Percentiles rank a stretch among this genome's conserved stretches.
phyloP scores from a whole-genome alignment of 2,329 filamentous ascomycete species.

The Cladosporium cucumerinum region DNA sequence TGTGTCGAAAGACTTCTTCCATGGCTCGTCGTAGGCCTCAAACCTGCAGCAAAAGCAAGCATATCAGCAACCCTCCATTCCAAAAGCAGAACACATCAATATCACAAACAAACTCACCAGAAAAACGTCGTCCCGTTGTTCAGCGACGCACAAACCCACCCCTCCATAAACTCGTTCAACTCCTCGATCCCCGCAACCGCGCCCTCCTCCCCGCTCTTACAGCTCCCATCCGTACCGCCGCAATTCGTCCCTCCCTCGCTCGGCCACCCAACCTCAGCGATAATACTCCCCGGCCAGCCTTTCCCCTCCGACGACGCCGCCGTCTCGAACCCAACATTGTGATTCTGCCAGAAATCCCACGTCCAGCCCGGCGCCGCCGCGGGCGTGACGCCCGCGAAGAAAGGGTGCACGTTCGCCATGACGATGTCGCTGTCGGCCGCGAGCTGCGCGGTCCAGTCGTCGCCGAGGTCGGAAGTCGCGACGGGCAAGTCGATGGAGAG shows the following conservation, averaged over 20 bases:
- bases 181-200: slow-evolving; percentile 75
- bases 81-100: background rate
- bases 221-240: slow-evolving; percentile 51
- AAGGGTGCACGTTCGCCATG: slow-evolving; percentile 96
- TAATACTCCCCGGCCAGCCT: slow-evolving; percentile 49
- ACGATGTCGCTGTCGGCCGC: slow-evolving; percentile 74
- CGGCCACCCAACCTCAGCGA: slow-evolving; percentile 91
- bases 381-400: slow-evolving; percentile 77
- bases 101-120: slow-evolving; percentile 59
- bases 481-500: slow-evolving; percentile 69
- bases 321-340: slow-evolving; percentile 66
- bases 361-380: slow-evolving; percentile 75
- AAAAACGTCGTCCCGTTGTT: slow-evolving; percentile 87
- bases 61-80: background rate
- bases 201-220: slow-evolving; percentile 55
- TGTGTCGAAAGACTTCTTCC: slow-evolving; percentile 76
- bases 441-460: slow-evolving; percentile 74
- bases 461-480: slow-evolving; percentile 83
- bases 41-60: slow-evolving; percentile 53
- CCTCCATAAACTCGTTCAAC: slow-evolving; percentile 80
- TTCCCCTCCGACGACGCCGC: slow-evolving; percentile 54
- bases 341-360: slow-evolving; percentile 70
- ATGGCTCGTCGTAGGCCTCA: slow-evolving; percentile 93
- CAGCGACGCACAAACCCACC: slow-evolving; percentile 79
- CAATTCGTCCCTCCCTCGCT: slow-evolving; percentile 77